Percentiles rank a stretch among this genome's conserved stretches.
phyloP scores from a whole-genome alignment of 768 basidiomycete species.

The Butyriboletus loyo region DNA sequence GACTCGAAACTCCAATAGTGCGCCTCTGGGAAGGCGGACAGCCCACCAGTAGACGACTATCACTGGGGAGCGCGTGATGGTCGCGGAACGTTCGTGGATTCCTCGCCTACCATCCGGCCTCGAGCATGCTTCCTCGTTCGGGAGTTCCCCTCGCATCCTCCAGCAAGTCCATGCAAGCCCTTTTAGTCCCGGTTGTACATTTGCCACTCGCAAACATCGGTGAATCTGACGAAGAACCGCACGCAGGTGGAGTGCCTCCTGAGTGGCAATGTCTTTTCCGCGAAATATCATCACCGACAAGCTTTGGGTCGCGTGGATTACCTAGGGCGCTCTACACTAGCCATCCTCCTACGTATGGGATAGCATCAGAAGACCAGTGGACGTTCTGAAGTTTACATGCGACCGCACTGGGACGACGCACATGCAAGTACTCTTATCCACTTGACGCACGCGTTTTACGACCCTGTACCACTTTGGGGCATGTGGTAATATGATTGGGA shows the following conservation, averaged over 20 bases:
- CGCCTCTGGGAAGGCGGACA: conserved; percentile 2
- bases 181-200: not conserved
- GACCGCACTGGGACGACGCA: conserved; percentile 3
- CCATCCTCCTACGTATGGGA: not conserved
- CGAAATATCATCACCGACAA: conserved; percentile 26
- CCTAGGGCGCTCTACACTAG: not conserved
- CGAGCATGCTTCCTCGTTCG: not conserved
- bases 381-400: conserved; percentile 40
- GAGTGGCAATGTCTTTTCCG: conserved; percentile 40
- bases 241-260: not conserved
- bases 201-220: not conserved
- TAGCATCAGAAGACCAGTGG: conserved; percentile 40
- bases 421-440: conserved; percentile 1
- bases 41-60: conserved; percentile 14
- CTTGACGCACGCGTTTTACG: not conserved
- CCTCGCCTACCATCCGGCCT: not conserved
- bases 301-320: not conserved
- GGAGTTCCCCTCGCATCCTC: not conserved
- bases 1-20: conserved; percentile 13
- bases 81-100: conserved; percentile 27
- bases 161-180: not conserved
- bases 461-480: not conserved
- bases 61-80: conserved; percentile 35
- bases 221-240: not conserved
- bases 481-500: not conserved